phyloP scores from a whole-genome alignment of 768 basidiomycete genomes.

The Strobilomyces echinocephalus region DNA sequence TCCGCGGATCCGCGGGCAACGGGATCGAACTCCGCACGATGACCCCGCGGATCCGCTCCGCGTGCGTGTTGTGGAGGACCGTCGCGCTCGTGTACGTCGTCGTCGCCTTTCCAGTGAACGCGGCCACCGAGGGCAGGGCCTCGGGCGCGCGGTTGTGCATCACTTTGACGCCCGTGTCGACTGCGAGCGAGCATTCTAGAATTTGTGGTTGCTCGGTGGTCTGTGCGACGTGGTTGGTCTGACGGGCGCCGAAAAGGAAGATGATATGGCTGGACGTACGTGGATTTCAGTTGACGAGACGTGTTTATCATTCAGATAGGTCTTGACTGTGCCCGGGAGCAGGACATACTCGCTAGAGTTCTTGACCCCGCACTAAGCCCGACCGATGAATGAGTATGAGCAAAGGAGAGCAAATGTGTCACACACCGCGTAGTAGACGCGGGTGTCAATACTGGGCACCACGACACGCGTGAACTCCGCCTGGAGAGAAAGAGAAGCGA shows the following conservation, averaged over 20 bases:
- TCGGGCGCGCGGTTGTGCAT: conserved; percentile 12
- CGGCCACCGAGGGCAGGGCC: conserved; percentile 4
- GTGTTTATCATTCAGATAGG: conserved; percentile 25
- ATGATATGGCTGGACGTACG: conserved; percentile 7
- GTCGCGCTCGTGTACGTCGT: conserved; percentile 18
- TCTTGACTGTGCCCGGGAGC: conserved; percentile 26
- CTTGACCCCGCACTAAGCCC: conserved; percentile 19
- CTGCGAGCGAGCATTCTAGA: conserved; percentile 18
- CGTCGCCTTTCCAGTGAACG: conserved; percentile 6
- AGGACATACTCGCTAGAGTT: conserved; percentile 25
- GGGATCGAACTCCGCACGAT: conserved; percentile 28
- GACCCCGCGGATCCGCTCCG: conserved; percentile 5
- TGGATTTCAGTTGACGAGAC: conserved; percentile 24
- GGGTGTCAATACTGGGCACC: conserved; percentile 15
- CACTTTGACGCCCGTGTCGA: conserved; percentile 14
- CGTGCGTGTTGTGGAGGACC: conserved; percentile 15
- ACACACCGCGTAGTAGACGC: conserved; percentile 21
- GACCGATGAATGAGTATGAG: neutral
- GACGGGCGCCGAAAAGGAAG: neutral
- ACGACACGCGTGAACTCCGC: conserved; percentile 22
- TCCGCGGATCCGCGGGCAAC: conserved; percentile 22
- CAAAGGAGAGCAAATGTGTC: neutral
- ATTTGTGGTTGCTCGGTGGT: conserved; percentile 12
- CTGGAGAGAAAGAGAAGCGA: conserved; percentile 20
- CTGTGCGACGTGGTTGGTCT: neutral